Percentiles rank a stretch among this genome's conserved stretches.
phyloP scores from a whole-genome alignment of 768 basidiomycete species.

The Boletus sp. region DNA sequence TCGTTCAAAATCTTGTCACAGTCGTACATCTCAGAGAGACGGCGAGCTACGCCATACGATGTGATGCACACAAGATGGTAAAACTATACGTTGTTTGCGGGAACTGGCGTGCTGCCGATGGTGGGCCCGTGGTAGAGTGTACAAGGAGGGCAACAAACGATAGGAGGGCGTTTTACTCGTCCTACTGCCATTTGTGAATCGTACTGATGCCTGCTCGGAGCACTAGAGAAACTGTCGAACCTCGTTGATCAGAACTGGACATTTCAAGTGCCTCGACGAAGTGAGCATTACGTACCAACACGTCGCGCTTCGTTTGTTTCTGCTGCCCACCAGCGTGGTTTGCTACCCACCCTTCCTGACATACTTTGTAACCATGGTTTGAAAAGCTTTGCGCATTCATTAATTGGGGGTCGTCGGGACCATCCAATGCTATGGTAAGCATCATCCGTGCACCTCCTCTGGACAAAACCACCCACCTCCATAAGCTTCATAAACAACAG shows the following conservation, averaged over 20 bases:
- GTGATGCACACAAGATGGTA: conserved; percentile 77
- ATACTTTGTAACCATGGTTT: too few relatives aligned
- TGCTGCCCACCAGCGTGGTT: too few relatives aligned
- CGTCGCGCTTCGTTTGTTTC: neutral
- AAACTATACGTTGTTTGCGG: conserved; percentile 89
- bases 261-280: conserved; percentile 51
- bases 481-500: conserved; percentile 51
- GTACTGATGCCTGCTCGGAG: neutral
- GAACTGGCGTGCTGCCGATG: conserved; percentile 75
- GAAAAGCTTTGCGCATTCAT: too few relatives aligned
- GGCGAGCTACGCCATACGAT: conserved; percentile 70
- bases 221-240: conserved; percentile 62
- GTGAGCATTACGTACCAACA: conserved; percentile 30
- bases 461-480: conserved; percentile 6
- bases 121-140: conserved; percentile 57
- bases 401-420: conserved; percentile 23
- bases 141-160: conserved; percentile 85
- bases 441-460: conserved; percentile 36
- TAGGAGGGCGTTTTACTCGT: conserved; percentile 64
- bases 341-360: neutral
- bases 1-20: conserved; percentile 75
- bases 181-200: neutral
- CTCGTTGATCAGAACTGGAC: conserved; percentile 52
- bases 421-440: conserved; percentile 73
- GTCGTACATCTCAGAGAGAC: conserved; percentile 78